Base-by-base conservation (phyloP, 2,329 filamentous ascomycete genomes). In the Trichoderma simmonsii region DNA sequence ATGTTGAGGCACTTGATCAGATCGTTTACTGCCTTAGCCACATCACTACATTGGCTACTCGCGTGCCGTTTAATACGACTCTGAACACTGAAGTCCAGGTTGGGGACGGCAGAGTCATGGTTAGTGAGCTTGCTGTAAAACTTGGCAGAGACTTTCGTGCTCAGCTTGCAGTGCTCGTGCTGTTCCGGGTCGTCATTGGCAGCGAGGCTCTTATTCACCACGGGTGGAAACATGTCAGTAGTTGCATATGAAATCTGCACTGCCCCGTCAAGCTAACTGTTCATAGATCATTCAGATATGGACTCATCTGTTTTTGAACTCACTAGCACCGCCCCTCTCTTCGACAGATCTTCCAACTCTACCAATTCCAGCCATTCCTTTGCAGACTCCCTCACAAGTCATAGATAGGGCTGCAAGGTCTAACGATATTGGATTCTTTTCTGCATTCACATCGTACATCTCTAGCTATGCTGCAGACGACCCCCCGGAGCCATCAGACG, bases 391-490 rank as follows among this genome's bases (percentile, higher is more conserved):
- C 2, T 96, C 94, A 11, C 95, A 98, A 79, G 89, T 98, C 63
- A 95, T 99, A 75, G 96, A 98, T 79, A 90, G 95, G 71, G 94
- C 91, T 71, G 87, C 92, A 56, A 92, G 93, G 74, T 86, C 91
- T 39, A 89, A 86, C 72, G 96, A 99, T 32, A 90, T 91, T 3
- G 94, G 96, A 6, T 88, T 99, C 64, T 94, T 99, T 80, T 97
- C 95, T 4, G 94, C 95, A 1, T 93, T 99, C 77, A 97, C 95
- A 0, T 97, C 93, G 6, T 99, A 98, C 78, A 94, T 99, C 36
- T 97, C 95, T n/a, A 98, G 95, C 80, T 98, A 99, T 80, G 96
- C 97, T 56, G 97, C 96, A 12, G 96, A 98, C 81, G 96, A 99
- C 78, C 96, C 96, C 14, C 96, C 96, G 0, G 96, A 99, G 82